Evolutionary conservation across 495 filamentous ascomycete species (phyloP), one percentile per base, ranked within the genome.

Genomic region (Podospora australis): DNA sequence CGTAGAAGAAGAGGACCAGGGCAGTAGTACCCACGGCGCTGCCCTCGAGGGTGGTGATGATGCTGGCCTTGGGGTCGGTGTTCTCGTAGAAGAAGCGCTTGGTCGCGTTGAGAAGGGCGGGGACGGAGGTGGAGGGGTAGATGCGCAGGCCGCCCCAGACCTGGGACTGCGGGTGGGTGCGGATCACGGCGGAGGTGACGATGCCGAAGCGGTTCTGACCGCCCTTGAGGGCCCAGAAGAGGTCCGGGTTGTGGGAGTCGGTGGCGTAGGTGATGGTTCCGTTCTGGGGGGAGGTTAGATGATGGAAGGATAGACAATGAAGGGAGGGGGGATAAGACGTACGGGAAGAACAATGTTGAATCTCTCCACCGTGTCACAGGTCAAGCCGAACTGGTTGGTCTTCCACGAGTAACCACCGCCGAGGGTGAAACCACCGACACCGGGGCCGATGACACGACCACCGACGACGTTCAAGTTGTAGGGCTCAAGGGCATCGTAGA

Each of bases 221-320:
- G 2, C 79, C 80, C 29, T 69, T 69, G 2, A 82, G 64, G 4
- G 80, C 80, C 67, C 74, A 78, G 54, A 73, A 83, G 0, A 83
- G 57, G 53, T 80, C 78, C 0, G 63, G 30, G 50, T 79, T 70
- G 36, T 66, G 10, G 1, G n/a, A 28, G 2, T 25, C 14, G 2
- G 54, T 55, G 6, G 48, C 59, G 1, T 17, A 19, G 7, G 59
- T 56, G 28, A 63, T 49, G 2, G 51, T 60, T 16, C 59, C 59
- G 23, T 63, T 56, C 57, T 62, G 38, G 2, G 1, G 13, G 20
- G 9, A n/a, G 8, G 16, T 42, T 6, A 10, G n/a, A 19, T n/a
- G n/a, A n/a, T n/a, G n/a, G n/a, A 23, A 16, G 20, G 17, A 28
- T 10, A 25, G 2, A 24, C 17, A 2, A 36, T 22, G 19, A 39